A percentile compares a stretch with the other conserved stretches of the same genome.
Conservation (phyloP, 78 protist species). For the Anaeramoeba flamelloides region DNA sequence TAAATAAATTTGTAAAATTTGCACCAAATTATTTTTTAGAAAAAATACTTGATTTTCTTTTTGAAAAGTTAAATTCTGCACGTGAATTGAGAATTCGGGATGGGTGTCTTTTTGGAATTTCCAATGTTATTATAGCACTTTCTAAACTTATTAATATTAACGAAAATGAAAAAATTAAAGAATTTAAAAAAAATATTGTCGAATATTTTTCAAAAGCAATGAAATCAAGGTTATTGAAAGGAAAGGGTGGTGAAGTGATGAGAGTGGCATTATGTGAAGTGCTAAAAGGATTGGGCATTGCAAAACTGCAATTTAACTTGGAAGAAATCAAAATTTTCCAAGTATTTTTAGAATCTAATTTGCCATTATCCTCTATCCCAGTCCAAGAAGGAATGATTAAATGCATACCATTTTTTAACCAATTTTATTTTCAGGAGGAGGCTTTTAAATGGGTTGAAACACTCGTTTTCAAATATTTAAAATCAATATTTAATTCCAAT, state of each 20-base stretch:
- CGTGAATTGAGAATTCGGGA: neutral
- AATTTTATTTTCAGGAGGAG: neutral
- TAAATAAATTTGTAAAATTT: neutral
- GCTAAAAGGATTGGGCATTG: slow-evolving; percentile 29
- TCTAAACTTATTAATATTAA: neutral
- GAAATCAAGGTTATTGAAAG: slow-evolving; percentile 48
- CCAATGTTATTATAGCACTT: neutral
- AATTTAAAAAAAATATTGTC: neutral
- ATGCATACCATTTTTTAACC: neutral
- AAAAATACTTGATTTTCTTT: neutral
- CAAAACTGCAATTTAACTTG: slow-evolving; percentile 25
- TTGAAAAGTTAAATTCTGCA: neutral
- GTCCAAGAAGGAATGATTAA: neutral
- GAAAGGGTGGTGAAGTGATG: slow-evolving; percentile 50
- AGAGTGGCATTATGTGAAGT: slow-evolving; percentile 42
- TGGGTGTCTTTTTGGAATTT: neutral
- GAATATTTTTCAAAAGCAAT: neutral
- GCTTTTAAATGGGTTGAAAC: neutral
- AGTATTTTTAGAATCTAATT: neutral
- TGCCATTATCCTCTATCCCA: neutral
- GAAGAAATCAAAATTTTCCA: neutral
- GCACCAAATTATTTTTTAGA: neutral
- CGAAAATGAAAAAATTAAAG: neutral
- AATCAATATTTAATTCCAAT: no score
- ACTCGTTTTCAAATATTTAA: no score